phyloP scores from a whole-genome alignment of 2,329 filamentous ascomycete genomes.

The Pseudonectria buxi region DNA sequence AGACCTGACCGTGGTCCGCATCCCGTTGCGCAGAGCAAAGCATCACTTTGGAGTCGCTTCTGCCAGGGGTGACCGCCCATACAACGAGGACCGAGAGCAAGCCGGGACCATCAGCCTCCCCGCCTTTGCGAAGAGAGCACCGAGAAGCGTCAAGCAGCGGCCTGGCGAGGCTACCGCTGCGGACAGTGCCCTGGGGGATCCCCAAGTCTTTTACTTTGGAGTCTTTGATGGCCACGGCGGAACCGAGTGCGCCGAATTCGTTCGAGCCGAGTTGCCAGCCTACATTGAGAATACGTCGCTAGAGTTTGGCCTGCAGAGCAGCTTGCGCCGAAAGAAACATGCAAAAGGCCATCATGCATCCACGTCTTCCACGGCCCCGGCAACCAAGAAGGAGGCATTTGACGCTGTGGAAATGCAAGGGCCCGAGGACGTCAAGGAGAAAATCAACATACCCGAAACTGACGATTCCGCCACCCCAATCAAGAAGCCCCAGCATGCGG shows the following conservation, averaged over 20 bases:
- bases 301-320: conserved; percentile 73
- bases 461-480: conserved; percentile 23
- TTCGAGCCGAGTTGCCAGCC: conserved; percentile 75
- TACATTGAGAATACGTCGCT: conserved; percentile 80
- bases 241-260: conserved; percentile 76
- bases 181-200: conserved; percentile 76
- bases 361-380: conserved; percentile 17
- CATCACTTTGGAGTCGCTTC: conserved; percentile 85
- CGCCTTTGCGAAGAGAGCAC: conserved; percentile 79
- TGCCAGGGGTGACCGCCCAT: conserved; percentile 72
- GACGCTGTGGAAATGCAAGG: conserved; percentile 42
- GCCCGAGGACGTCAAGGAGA: conserved; percentile 36
- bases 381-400: conserved; percentile 21
- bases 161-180: conserved; percentile 59
- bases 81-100: conserved; percentile 93
- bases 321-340: conserved; percentile 46
- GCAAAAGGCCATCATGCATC: conserved; percentile 15
- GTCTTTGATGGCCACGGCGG: conserved; percentile 97
- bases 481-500: conserved; percentile 30
- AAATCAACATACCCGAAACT: conserved; percentile 30
- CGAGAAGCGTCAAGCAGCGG: conserved; percentile 52
- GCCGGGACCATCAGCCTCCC: conserved; percentile 90
- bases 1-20: conserved; percentile 89
- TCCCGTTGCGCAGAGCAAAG: conserved; percentile 86
- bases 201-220: conserved; percentile 95